These are phyloP conservation scores for Brachypodium distachyon DNA, from an alignment of 202 grass and related monocot genomes.

Conservation along the genomic window DNA sequence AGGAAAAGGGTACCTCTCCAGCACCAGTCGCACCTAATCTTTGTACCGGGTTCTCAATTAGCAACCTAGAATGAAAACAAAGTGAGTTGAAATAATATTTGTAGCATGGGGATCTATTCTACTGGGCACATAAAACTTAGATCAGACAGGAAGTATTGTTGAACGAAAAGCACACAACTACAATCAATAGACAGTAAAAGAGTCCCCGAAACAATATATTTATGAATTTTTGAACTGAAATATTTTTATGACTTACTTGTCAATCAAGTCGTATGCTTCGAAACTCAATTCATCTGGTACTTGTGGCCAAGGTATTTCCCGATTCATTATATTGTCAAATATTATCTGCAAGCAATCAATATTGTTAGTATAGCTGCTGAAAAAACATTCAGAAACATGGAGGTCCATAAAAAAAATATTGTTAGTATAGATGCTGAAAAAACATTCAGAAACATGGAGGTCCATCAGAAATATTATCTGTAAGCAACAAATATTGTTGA, in stretches of 20 bases:
- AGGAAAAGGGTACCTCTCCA: conserved; percentile 63
- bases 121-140: not conserved
- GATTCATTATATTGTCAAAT: conserved; percentile 99
- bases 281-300: conserved; percentile 75
- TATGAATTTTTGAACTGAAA: too few species aligned
- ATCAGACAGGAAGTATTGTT: not conserved
- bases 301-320: conserved; percentile 93
- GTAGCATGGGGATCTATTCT: not conserved
- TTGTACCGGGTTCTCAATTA: conserved; percentile 84
- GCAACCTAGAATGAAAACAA: conserved; percentile 37
- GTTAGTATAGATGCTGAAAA: not conserved
- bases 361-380: not conserved
- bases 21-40: conserved; percentile 89
- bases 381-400: not conserved
- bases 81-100: not conserved
- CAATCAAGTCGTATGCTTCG: conserved; percentile 73
- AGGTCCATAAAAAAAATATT: not conserved
- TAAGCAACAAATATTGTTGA: not conserved
- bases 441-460: not conserved
- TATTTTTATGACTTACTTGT: conserved; percentile 61
- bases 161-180: not conserved
- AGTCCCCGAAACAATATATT: not conserved
- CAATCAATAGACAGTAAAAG: not conserved
- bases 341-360: conserved; percentile 56
- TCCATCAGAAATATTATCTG: not conserved